Evolutionary conservation across 306 rosid genomes (phyloP), one percentile per base, ranked within the genome.

Genomic region (Cicer pinnatifidum): DNA sequence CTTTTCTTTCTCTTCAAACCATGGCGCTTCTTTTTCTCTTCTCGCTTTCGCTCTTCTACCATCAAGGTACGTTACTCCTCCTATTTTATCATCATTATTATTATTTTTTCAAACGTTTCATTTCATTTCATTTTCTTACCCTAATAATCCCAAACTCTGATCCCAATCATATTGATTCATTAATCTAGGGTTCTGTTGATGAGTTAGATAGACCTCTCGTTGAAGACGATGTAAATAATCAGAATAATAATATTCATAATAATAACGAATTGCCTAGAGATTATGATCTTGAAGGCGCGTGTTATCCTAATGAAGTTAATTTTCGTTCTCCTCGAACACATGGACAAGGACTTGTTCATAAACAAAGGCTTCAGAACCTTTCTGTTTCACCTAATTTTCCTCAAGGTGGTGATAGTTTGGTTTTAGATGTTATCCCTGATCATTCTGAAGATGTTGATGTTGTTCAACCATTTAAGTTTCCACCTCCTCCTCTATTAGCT

Each of bases 151-250:
- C 15, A 1, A 33, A 8, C 45, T 35, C 35, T 63, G 72, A 64
- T 72, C 60, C 40, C 8, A 74, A 11, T 64, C n/a, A 10, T 77
- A 40, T 50, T 38, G 45, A 60, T n/a, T 69, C 17, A 74, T 75
- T 51, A 52, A 75, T 71, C 75, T 75, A 84, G 80, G 73, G 68
- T 13, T 63, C 38, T 81, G 89, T 85, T 84, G 85, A 84, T 72
- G 97, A 91, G 69, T 86, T 91, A 28, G 99, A 91, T 70, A 86
- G 93, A 72, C 97, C 97, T 53, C 92, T 95, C 65, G 91, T 91
- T 45, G 87, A 64, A 65, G 81, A 35, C 13, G 75, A 72, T 12
- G 76, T 13, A 6, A 78, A 78, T 80, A 73, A 75, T 82, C 87
- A 46, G 71, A 66, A 11, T 43, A 60, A 65, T 73, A 74, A 78